phyloP scores from a whole-genome alignment of 148 eudicot genomes.

The Vaccinium corymbosum region DNA sequence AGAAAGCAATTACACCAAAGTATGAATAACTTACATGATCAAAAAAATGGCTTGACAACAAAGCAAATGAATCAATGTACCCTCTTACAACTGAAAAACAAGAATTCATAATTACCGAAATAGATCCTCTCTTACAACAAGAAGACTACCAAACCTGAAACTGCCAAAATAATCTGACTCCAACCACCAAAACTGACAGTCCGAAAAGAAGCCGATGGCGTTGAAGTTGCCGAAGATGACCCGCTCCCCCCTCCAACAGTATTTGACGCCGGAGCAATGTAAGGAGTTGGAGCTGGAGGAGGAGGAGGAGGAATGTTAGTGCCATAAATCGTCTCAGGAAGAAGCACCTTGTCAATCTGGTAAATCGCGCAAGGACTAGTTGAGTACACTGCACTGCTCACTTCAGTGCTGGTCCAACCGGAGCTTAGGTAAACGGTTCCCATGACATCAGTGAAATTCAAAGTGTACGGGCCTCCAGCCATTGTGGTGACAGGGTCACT shows the following conservation, averaged over 20 bases:
- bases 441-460: constrained; percentile 62
- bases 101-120: constrained; percentile 26
- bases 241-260: constrained; percentile 20
- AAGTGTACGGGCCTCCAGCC: constrained; percentile 59
- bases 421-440: constrained; percentile 57
- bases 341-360: constrained; percentile 67
- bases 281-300: constrained; percentile 82
- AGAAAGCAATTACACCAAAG: constrained; percentile 4
- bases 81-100: constrained; percentile 17
- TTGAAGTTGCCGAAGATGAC: constrained; percentile 34
- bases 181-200: constrained; percentile 23
- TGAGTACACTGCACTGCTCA: constrained; percentile 68
- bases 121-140: constrained; percentile 29
- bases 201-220: constrained; percentile 23
- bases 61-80: constrained; percentile 33
- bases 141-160: constrained; percentile 36
- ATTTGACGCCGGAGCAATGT: constrained; percentile 47
- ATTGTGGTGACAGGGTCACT: constrained; percentile 49
- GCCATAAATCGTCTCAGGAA: constrained; percentile 87
- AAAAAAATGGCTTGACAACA: constrained; percentile 23
- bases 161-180: constrained; percentile 37
- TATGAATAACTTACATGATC: constrained; percentile 16
- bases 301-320: constrained; percentile 83
- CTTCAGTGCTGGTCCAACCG: constrained; percentile 66
- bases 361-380: constrained; percentile 71